Base-by-base conservation (phyloP, 352 stramenopile genomes). In the Phytopythium cucurbitacearum region DNA sequence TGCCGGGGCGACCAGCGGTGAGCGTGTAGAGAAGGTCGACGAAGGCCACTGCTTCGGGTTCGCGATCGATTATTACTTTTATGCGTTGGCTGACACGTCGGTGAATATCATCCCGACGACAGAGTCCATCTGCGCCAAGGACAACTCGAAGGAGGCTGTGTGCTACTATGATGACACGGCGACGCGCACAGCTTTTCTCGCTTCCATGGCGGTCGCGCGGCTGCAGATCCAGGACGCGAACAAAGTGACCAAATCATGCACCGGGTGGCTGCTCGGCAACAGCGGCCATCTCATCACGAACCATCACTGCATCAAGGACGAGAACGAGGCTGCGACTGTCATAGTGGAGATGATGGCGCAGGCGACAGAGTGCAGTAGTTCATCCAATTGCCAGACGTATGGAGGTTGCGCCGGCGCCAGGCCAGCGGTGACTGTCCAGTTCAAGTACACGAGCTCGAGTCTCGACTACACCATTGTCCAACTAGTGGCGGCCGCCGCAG, bases 311-410 rank as follows among this genome's bases (percentile, higher is more conserved):
- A 63, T 87, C n/a, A 62, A 70, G 28, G 65, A 58, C 0, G 56
- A 71, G 10, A 48, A 44, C 8, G 71, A 89, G 12, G 77, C 80
- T 0, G 46, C 39, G 2, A 50, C 41, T 15, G 76, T 69, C 7
- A 82, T 62, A 0, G 69, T 87, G 21, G 76, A 91, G 58, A 89
- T 91, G 56, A 75, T 85, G 63, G 77, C 76, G 5, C 66, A 87
- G 49, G 71, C 61, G 0, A 16, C 15, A 10, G 55, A 51, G 3
- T 89, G 78, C 49, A 67, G 51, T 9, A 57, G 62, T 15, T 71
- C 46, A 35, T 53, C 61, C 1, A 58, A 72, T 40, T 87, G 76
- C 32, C 36, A 11, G 4, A 56, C 45, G 1, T 80, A 65, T 65
- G 69, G 67, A 6, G 70, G 44, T 3, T 91, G 80, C 39, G 44